Base-by-base conservation (phyloP, 1,284 basidiomycete species). In the Trichosporon sp. region DNA sequence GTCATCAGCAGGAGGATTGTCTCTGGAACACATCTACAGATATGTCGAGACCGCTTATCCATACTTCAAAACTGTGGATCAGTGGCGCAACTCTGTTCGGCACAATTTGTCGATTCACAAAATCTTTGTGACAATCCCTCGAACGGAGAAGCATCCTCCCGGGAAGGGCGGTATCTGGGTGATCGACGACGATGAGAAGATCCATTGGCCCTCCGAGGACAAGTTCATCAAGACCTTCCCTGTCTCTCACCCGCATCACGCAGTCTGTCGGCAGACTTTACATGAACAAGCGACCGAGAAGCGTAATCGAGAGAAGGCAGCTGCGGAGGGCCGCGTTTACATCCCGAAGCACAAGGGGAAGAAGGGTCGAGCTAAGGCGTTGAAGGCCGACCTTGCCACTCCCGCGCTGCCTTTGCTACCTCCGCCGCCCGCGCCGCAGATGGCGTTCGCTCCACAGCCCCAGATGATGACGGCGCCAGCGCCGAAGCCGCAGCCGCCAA, bases 31-130 rank as follows among this genome's bases (percentile, higher is more conserved):
- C 76, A 95, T 99, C 67, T 98, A 98, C 75, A 88, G 91, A 73
- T 99, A 88, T 85, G 95, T 99, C 73, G 92, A 91, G 65, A 91
- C 90, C 40, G 91, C 92, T 4, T 95, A 93, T 78, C 94, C 95
- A 0, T 89, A 89, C 77, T 99, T 93, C 83, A 92, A 92, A 78
- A 88, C 89, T 49, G 90, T 90, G 37, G 94, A 96, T 73, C 95
- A 92, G 27, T 97, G 94, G 94, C 77, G 80, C 86, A 88, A 88
- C 72, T 94, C 91, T 6, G 91, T 96, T 61, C 85, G 94, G n/a
- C 93, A 96, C 79, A 91, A 90, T 68, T 83, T 97, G 1, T 92
- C 90, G 1, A 82, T 95, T 29, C 89, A 93, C 78, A 87, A 89
- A 71, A 88, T 89, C 66, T 96, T 95, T 78, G 80, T 84, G 63